Conservation (phyloP, 192 early-diverging fungal genomes). For the Backusella psychrophila region DNA sequence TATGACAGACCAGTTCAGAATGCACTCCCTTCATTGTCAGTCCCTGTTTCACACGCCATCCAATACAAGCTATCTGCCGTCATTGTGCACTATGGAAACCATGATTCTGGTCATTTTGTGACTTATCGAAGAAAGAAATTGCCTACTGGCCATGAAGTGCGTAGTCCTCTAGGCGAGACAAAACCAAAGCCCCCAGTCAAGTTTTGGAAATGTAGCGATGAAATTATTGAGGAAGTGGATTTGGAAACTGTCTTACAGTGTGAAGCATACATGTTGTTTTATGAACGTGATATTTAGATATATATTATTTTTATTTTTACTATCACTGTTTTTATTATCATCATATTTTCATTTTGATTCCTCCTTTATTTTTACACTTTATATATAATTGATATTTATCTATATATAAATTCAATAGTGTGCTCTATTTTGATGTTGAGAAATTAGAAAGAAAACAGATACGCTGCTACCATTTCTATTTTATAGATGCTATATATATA, state of each 20-base stretch:
- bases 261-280: conserved; percentile 78
- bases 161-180: conserved; percentile 9
- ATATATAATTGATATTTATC: neutral
- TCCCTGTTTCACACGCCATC: conserved; percentile 23
- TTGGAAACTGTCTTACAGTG: conserved; percentile 58
- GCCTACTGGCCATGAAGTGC: conserved; percentile 35
- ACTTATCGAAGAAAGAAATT: conserved; percentile 72
- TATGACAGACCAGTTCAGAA: conserved; percentile 16
- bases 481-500: neutral
- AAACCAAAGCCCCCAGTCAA: conserved; percentile 21
- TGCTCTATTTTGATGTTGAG: neutral
- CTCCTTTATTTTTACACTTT: neutral
- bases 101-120: conserved; percentile 90
- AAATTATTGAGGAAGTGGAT: conserved; percentile 65
- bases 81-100: conserved; percentile 81
- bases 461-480: neutral
- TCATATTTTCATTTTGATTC: neutral
- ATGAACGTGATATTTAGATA: conserved; percentile 52
- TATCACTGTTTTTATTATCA: neutral
- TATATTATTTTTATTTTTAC: neutral
- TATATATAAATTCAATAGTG: neutral
- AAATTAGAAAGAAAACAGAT: neutral
- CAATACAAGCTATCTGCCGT: conserved; percentile 75
- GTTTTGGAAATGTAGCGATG: conserved; percentile 75
- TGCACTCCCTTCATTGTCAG: conserved; percentile 14